Conservation (phyloP, 805 yeast species). For the Saturnispora hagleri region DNA sequence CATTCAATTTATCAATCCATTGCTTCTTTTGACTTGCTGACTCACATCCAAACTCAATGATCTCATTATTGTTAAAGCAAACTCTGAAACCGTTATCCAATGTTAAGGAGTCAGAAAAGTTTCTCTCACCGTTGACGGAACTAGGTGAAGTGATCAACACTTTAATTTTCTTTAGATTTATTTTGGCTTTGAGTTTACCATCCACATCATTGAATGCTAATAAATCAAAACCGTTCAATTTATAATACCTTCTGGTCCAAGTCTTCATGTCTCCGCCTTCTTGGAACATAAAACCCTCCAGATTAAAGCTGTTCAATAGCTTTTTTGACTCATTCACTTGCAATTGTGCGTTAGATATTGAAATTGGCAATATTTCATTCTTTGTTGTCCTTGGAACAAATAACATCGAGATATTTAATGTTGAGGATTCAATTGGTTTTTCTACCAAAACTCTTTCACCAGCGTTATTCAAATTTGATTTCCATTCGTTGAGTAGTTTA, state of each 20-base stretch:
- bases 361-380: slow-evolving; percentile 59
- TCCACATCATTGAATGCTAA: slow-evolving; percentile 68
- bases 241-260: slow-evolving; percentile 69
- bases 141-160: slow-evolving; percentile 31
- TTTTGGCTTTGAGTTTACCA: slow-evolving; percentile 61
- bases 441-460: slow-evolving; percentile 26
- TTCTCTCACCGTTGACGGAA: slow-evolving; percentile 28
- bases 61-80: slow-evolving; percentile 69
- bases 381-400: slow-evolving; percentile 55
- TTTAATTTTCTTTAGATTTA: slow-evolving; percentile 63
- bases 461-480: slow-evolving; percentile 24
- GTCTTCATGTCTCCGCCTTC: slow-evolving; percentile 83
- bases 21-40: slow-evolving; percentile 45
- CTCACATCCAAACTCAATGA: slow-evolving; percentile 80
- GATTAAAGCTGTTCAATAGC: slow-evolving; percentile 16
- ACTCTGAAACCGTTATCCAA: slow-evolving; percentile 70
- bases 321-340: slow-evolving; percentile 32
- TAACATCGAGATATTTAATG: slow-evolving; percentile 57
- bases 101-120: slow-evolving; percentile 62
- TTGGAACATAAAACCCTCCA: slow-evolving; percentile 73
- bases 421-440: slow-evolving; percentile 55
- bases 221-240: slow-evolving; percentile 59
- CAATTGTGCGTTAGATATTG: slow-evolving; percentile 45
- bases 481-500: slow-evolving; percentile 81
- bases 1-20: slow-evolving; percentile 59